A percentile compares a stretch with the other conserved stretches of the same genome.
Evolutionary conservation across 2,329 filamentous ascomycete genomes (phyloP).

Genomic region (Phoma sp.): DNA sequence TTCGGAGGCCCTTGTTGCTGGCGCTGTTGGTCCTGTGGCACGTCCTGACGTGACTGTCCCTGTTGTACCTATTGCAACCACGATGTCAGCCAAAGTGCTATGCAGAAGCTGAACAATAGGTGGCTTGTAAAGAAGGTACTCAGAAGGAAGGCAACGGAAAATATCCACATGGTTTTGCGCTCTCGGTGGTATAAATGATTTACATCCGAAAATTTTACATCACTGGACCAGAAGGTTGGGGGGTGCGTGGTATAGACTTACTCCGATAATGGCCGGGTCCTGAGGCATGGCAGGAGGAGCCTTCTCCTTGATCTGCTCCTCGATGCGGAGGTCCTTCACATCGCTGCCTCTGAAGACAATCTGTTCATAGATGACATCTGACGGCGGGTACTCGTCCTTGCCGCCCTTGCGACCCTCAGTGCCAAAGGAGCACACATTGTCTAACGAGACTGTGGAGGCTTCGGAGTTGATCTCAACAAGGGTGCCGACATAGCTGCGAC

Average conservation of each 20-base stretch:
- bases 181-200: slow-evolving; percentile 84
- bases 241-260: slow-evolving; percentile 65
- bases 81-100: slow-evolving; percentile 31
- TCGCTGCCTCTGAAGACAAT: slow-evolving; percentile 98
- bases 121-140: slow-evolving; percentile 52
- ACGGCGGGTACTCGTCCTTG: slow-evolving; percentile 81
- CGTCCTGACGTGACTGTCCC: slow-evolving; percentile 32
- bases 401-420: slow-evolving; percentile 88
- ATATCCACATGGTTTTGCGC: slow-evolving; percentile 96
- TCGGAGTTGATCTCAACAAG: slow-evolving; percentile 98
- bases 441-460: slow-evolving; percentile 92
- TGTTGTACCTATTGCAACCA: slow-evolving; percentile 41
- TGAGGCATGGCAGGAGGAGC: slow-evolving; percentile 82
- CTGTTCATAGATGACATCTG: slow-evolving; percentile 93
- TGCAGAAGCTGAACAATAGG: slow-evolving; percentile 11
- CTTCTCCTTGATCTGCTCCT: slow-evolving; percentile 75
- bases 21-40: slow-evolving; percentile 32
- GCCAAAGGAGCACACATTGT: slow-evolving; percentile 93
- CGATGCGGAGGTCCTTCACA: slow-evolving; percentile 96
- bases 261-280: slow-evolving; percentile 94
- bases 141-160: slow-evolving; percentile 99
- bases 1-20: slow-evolving; percentile 48
- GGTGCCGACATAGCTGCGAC: slow-evolving; percentile 84
- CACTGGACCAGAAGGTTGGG: slow-evolving; percentile 60
- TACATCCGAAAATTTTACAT: slow-evolving; percentile 98